Evolutionary conservation across 257 asterid genomes (phyloP).

Genomic region (Solanum tarijense): DNA sequence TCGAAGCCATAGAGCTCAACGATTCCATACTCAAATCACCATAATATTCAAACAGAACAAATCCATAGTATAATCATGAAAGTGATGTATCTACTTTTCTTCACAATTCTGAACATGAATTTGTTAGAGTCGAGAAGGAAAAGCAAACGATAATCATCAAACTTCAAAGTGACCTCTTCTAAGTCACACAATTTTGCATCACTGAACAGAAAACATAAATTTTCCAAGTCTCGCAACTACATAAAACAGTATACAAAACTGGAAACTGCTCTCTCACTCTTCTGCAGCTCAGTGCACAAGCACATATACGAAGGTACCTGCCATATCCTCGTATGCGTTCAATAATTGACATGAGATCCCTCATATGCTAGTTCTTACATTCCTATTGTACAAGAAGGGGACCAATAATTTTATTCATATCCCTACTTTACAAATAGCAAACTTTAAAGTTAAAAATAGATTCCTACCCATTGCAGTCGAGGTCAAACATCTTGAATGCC

Average conservation of each 20-base stretch:
- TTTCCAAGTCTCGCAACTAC: neutral
- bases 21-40: neutral
- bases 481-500: slow-evolving; percentile 94
- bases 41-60: neutral
- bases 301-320: neutral
- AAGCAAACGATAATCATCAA: neutral
- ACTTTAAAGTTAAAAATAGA: slow-evolving; percentile 6
- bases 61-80: neutral
- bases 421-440: slow-evolving; percentile 7
- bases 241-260: neutral
- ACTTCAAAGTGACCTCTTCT: neutral
- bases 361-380: neutral
- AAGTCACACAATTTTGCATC: neutral
- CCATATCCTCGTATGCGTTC: neutral
- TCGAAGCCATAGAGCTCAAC: neutral
- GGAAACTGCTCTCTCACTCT: neutral
- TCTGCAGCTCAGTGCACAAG: neutral
- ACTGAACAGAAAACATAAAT: neutral
- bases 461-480: slow-evolving; percentile 64
- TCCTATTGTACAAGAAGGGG: neutral
- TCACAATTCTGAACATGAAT: neutral
- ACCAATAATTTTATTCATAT: neutral
- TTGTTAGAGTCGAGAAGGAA: neutral
- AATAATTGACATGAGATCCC: neutral
- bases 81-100: neutral